These are phyloP conservation scores for Harrya chromipes DNA, from an alignment of 768 basidiomycete species.

Conservation along the genomic window DNA sequence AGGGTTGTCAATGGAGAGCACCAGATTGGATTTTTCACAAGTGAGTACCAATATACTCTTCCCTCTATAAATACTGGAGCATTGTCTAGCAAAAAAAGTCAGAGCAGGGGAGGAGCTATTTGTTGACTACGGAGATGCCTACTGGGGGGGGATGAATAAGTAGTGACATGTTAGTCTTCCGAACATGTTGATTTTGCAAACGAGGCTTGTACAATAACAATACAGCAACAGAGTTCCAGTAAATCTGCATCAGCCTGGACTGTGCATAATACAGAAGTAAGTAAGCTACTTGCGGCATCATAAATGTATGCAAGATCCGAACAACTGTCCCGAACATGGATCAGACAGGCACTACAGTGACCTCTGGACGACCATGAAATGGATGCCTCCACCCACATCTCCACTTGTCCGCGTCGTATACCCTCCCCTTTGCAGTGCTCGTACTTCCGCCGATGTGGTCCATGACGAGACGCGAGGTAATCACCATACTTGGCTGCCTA, in stretches of 20 bases:
- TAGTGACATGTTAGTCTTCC: no score
- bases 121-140: constrained; percentile 33
- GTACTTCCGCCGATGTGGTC: constrained; percentile 40
- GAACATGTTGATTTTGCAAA: no score
- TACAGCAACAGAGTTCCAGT: no score
- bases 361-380: constrained; percentile 38
- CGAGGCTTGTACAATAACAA: no score
- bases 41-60: constrained; percentile 23
- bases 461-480: constrained; percentile 41
- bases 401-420: constrained; percentile 35
- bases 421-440: constrained; percentile 34
- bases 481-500: constrained; percentile 31
- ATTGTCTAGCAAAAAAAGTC: constrained; percentile 22
- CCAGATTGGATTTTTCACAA: constrained; percentile 35
- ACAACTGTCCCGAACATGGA: no score
- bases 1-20: constrained; percentile 33
- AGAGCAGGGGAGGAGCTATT: constrained; percentile 34
- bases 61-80: not conserved
- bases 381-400: constrained; percentile 46
- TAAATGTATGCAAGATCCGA: no score
- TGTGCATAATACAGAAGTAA: no score
- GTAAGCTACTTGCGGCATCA: no score
- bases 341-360: constrained; percentile 34
- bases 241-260: no score
- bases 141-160: constrained; percentile 17